phyloP scores from a whole-genome alignment of 345 rosid species.

The Cardamine chenopodiifolia region DNA sequence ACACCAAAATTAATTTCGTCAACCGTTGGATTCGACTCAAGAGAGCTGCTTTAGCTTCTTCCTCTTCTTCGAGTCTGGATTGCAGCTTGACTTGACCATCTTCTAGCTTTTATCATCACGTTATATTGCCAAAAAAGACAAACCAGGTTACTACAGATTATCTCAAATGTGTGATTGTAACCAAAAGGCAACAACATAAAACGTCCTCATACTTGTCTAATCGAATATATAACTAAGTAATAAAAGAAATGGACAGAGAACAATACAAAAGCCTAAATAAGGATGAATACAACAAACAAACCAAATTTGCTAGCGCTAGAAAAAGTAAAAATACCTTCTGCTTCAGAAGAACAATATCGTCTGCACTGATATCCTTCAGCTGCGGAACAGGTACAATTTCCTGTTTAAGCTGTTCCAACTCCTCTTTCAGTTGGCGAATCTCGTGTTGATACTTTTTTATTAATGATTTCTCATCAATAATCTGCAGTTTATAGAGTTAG shows the following conservation, averaged over 20 bases:
- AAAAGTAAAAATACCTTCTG: slow-evolving; percentile 67
- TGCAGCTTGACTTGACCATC: slow-evolving; percentile 97
- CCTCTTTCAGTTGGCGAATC: slow-evolving; percentile 88
- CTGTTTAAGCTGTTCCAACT: slow-evolving; percentile 85
- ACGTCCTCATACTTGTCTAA: not conserved
- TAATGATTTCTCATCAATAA: slow-evolving; percentile 96
- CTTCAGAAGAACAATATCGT: slow-evolving; percentile 81
- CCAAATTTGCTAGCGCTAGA: slow-evolving; percentile 13
- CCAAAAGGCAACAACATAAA: slow-evolving; percentile 19
- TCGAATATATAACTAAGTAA: not conserved
- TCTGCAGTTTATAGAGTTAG: slow-evolving; percentile 56
- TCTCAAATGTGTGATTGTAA: slow-evolving; percentile 26
- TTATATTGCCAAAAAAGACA: slow-evolving; percentile 41
- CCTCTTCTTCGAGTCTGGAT: slow-evolving; percentile 95
- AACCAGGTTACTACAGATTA: slow-evolving; percentile 21
- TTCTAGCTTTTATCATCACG: slow-evolving; percentile 68
- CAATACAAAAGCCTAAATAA: slow-evolving; percentile 2
- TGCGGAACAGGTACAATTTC: slow-evolving; percentile 78
- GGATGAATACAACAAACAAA: slow-evolving; percentile 8
- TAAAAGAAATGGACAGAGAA: not conserved
- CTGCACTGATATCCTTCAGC: slow-evolving; percentile 62
- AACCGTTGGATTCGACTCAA: slow-evolving; percentile 91
- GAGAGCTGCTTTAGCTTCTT: slow-evolving; percentile 98
- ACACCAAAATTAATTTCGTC: slow-evolving; percentile 94
- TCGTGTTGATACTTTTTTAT: slow-evolving; percentile 97